Percentiles rank a stretch among this genome's conserved stretches.
Evolutionary conservation across 1,284 basidiomycete species (phyloP).

Genomic region (Rugosomyces carneus): DNA sequence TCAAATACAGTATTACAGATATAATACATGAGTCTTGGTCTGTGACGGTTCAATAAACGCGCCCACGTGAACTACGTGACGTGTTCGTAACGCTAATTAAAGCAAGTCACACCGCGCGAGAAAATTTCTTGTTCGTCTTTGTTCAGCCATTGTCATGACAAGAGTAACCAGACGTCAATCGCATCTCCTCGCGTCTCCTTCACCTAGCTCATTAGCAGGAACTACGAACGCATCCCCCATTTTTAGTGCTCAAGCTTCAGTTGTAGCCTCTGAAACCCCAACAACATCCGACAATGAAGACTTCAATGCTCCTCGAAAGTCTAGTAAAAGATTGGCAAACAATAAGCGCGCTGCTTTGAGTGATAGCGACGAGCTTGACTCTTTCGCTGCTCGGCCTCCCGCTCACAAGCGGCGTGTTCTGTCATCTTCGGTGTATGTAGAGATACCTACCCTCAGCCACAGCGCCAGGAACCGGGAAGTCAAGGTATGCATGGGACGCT

Average conservation of each 20-base stretch:
- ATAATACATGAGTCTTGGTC: no score
- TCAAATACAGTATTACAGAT: background rate
- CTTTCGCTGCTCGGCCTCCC: conserved; percentile 13
- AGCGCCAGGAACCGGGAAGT: conserved; percentile 23
- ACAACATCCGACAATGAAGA: conserved; percentile 29
- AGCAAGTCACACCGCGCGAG: conserved; percentile 11
- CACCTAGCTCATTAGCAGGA: conserved; percentile 27
- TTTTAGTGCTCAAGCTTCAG: conserved; percentile 38
- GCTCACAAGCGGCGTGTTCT: conserved; percentile 40
- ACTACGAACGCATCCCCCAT: conserved; percentile 32
- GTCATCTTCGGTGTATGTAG: conserved; percentile 38
- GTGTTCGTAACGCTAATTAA: conserved; percentile 16
- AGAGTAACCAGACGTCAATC: conserved; percentile 26
- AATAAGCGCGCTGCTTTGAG: conserved; percentile 19
- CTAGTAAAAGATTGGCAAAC: conserved; percentile 11
- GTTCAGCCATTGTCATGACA: conserved; percentile 18
- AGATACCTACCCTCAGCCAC: conserved; percentile 25
- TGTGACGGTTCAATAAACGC: conserved; percentile 11
- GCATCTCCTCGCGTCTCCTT: conserved; percentile 17
- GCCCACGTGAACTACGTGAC: conserved; percentile 20
- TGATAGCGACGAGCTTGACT: conserved; percentile 16
- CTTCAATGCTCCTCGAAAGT: conserved; percentile 15
- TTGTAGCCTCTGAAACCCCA: conserved; percentile 28
- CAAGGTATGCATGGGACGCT: conserved; percentile 27
- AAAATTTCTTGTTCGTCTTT: conserved; percentile 13